These are phyloP conservation scores for Ganoderma multipileum DNA, from an alignment of 1,284 basidiomycete genomes.

Conservation along the genomic window DNA sequence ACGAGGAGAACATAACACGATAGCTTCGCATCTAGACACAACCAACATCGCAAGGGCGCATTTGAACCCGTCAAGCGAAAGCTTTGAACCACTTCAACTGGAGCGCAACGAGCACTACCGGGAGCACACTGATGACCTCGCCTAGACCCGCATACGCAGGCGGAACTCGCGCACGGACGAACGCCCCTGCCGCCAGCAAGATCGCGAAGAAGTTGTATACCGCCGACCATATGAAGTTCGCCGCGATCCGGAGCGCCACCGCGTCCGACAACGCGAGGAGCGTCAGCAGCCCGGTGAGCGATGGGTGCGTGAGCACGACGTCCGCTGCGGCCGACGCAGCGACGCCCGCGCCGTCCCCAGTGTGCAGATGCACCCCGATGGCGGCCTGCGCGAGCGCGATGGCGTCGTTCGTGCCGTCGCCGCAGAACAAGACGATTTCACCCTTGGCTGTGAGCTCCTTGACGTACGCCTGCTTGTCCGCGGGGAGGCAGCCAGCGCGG, in stretches of 20 bases:
- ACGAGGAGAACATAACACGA: not conserved
- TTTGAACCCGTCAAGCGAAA: not conserved
- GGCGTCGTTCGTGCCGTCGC: conserved; percentile 61
- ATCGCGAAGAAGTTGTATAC: conserved; percentile 53
- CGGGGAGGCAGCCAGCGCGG: conserved; percentile 55
- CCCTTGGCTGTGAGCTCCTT: conserved; percentile 39
- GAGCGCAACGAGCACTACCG: conserved; percentile 47
- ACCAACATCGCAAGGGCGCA: not conserved
- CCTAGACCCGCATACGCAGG: conserved; percentile 52
- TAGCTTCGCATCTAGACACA: not conserved
- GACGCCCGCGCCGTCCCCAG: conserved; percentile 45
- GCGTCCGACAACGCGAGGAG: conserved; percentile 51
- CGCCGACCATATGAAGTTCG: conserved; percentile 56
- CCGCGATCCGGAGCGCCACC: conserved; percentile 46
- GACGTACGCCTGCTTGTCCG: conserved; percentile 59
- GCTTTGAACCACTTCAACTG: conserved; percentile 41
- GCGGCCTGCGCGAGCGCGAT: conserved; percentile 60
- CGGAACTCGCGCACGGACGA: conserved; percentile 46
- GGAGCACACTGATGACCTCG: conserved; percentile 51
- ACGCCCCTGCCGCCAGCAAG: conserved; percentile 57
- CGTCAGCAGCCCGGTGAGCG: conserved; percentile 46
- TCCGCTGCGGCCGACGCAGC: conserved; percentile 54
- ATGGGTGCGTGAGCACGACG: conserved; percentile 52
- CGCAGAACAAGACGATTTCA: conserved; percentile 47
- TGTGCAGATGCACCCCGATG: conserved; percentile 53